Evolutionary conservation across 352 stramenopile species (phyloP), one percentile per base, ranked within the genome.

Genomic region (Phytophthora cactorum): DNA sequence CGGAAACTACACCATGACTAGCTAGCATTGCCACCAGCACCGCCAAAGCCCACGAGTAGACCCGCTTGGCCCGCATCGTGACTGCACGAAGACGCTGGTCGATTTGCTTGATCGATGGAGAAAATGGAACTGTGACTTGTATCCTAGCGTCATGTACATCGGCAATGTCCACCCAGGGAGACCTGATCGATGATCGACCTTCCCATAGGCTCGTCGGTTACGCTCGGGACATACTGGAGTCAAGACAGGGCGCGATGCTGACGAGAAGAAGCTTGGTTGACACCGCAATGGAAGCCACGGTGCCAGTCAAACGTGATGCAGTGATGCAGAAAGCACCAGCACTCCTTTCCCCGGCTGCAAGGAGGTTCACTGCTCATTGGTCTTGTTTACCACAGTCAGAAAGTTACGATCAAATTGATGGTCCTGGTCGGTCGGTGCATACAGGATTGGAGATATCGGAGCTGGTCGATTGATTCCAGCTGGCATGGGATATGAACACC

Each of bases 101-200:
- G n/a, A 56, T 8, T 29, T 50, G 22, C 44, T 50, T 31, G 27
- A 25, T 58, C 9, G 45, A 36, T 61, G 27, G 51, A 57, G 52
- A 63, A 75, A 68, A 56, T n/a, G 44, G 46, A 50, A 72, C 44
- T 72, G 59, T 44, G 28, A 36, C 43, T 56, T 59, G 46, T 17
- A 59, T 41, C 47, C 3, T 17, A 52, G 44, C 10, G n/a, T 28
- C n/a, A 52, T 38, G 32, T 12, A 38, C 6, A 38, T 38, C 32
- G 32, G 8, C 8, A 11, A 43, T 9, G 36, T 43, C 12, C 36
- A 43, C 5, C 10, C 36, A 17, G n/a, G 44, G 58, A 70, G 68
- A 72, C 17, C 63, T 71, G 63, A 67, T 71, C 64, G 57, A 72
- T 68, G 64, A 72, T 72, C 51, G 49, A 43, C 57, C 34, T 58